Conservation (phyloP, 2,329 filamentous ascomycete species). For the Cladosporium sp. region DNA sequence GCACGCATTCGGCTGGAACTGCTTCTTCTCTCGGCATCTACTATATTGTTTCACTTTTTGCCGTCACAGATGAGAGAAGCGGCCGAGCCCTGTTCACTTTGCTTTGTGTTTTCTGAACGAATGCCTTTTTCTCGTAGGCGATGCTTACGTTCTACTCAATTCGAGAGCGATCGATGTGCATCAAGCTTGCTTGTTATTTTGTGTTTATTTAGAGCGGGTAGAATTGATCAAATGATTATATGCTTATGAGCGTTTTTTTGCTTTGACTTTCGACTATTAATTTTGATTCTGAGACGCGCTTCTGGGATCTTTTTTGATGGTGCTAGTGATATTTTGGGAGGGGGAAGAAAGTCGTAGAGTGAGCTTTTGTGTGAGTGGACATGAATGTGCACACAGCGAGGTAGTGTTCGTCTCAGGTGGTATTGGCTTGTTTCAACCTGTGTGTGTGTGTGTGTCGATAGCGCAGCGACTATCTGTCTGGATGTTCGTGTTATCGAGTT, state of each 20-base stretch:
- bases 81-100: background rate
- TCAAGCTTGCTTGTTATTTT: background rate
- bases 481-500: background rate
- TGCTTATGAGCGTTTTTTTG: slow-evolving; percentile 11
- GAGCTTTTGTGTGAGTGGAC: background rate
- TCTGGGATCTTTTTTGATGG: background rate
- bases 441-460: no score
- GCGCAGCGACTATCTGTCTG: no score
- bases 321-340: background rate
- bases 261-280: background rate
- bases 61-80: background rate
- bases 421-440: background rate
- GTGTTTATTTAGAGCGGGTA: background rate
- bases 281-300: background rate
- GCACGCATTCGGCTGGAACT: background rate
- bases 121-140: background rate
- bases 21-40: background rate
- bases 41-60: background rate
- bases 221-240: slow-evolving; percentile 14
- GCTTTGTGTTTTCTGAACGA: background rate
- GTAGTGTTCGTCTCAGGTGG: no score
- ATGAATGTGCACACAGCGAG: no score
- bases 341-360: background rate
- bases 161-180: background rate
- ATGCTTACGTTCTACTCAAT: background rate